These are phyloP conservation scores for Amanita jacksonii DNA, from an alignment of 768 basidiomycete species.

Conservation along the genomic window DNA sequence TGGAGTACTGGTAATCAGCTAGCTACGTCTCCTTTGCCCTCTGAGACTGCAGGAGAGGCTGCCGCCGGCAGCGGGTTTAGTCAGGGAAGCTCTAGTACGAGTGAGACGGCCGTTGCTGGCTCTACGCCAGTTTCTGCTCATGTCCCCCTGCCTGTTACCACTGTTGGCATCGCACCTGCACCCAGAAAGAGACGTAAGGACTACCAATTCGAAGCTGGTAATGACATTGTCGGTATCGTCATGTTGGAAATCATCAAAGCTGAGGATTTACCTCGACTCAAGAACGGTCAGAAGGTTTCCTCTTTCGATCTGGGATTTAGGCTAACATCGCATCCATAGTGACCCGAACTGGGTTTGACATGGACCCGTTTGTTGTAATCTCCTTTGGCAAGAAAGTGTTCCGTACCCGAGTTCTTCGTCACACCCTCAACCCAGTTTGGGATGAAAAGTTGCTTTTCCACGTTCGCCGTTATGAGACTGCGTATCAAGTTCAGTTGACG, in stretches of 20 bases:
- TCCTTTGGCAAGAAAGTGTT: constrained; percentile 98
- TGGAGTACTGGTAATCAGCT: constrained; percentile 4
- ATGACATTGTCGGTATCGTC: constrained; percentile 90
- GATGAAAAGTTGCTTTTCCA: constrained; percentile 96
- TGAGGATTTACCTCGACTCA: constrained; percentile 73
- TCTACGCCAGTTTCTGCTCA: no score
- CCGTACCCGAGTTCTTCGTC: constrained; percentile 80
- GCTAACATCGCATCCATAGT: constrained; percentile 30
- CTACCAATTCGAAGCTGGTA: constrained; percentile 52
- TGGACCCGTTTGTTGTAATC: constrained; percentile 95
- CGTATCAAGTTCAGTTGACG: constrained; percentile 69
- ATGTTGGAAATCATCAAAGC: constrained; percentile 88
- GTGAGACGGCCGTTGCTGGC: neutral
- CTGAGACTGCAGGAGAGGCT: neutral
- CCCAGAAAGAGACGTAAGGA: constrained; percentile 16
- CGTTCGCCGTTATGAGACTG: constrained; percentile 77
- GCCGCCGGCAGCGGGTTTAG: neutral
- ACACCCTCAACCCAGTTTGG: constrained; percentile 79
- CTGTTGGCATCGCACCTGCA: neutral
- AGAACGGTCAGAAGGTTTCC: constrained; percentile 64
- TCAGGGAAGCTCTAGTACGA: neutral
- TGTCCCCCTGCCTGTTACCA: no score
- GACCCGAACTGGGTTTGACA: constrained; percentile 85
- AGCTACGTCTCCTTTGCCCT: neutral
- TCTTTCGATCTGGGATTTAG: neutral